Conservation (phyloP, 1,139 yeast species). For the Taphrina deformans region DNA sequence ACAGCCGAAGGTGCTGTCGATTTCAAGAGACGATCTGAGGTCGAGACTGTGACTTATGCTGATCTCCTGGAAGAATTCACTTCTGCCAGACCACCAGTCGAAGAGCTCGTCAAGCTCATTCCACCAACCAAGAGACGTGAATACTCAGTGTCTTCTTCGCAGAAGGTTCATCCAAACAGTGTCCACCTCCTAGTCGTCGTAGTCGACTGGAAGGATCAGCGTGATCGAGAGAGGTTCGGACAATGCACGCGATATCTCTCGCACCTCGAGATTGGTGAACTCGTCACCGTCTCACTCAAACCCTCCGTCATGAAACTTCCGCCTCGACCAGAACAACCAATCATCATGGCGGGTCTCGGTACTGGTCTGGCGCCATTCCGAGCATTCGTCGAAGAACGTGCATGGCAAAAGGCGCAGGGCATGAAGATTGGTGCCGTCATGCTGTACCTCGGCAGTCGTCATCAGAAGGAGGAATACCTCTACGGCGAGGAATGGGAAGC, state of each 20-base stretch:
- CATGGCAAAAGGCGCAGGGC: conserved; percentile 90
- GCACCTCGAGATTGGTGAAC: conserved; percentile 75
- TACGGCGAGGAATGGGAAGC: conserved; percentile 99
- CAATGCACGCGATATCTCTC: conserved; percentile 91
- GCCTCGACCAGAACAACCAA: conserved; percentile 60
- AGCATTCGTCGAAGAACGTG: conserved; percentile 93
- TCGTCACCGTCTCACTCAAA: conserved; percentile 88
- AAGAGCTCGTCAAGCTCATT: conserved; percentile 68
- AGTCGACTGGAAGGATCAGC: conserved; percentile 90
- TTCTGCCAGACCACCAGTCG: conserved; percentile 77
- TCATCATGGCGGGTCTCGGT: conserved; percentile 96
- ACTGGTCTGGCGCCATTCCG: conserved; percentile 98
- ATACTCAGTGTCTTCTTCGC: conserved; percentile 98
- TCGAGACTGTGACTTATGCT: conserved; percentile 73
- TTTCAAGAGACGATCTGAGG: conserved; percentile 82
- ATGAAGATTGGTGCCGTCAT: conserved; percentile 84
- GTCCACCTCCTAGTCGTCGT: conserved; percentile 91
- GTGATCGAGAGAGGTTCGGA: conserved; percentile 85
- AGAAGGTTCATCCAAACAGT: conserved; percentile 83
- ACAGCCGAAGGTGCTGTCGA: conserved; percentile 83
- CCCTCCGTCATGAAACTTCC: conserved; percentile 98
- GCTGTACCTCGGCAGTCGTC: conserved; percentile 91
- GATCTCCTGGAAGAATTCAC: conserved; percentile 79
- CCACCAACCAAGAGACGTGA: conserved; percentile 95
- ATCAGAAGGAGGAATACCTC: conserved; percentile 89